These are phyloP conservation scores for Pontederia paniculata DNA, from an alignment of 176 grass and related monocot species.

Conservation along the genomic window DNA sequence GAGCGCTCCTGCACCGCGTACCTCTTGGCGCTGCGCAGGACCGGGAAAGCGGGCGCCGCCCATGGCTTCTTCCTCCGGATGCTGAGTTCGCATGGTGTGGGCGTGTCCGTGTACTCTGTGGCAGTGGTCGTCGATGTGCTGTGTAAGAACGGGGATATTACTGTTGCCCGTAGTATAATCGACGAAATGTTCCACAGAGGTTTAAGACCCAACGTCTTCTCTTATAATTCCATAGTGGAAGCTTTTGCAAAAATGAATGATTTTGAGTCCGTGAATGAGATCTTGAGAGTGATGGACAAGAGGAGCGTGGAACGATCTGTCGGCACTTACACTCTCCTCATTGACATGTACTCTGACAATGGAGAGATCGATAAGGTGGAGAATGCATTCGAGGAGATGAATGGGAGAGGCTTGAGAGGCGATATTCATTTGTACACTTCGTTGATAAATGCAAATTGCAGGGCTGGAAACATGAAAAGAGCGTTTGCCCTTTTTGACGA, in stretches of 20 bases:
- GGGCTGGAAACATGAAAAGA: conserved; percentile 51
- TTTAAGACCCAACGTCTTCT: conserved; percentile 35
- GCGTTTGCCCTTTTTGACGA: conserved; percentile 64
- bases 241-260: conserved; percentile 32
- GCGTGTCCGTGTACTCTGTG: conserved; percentile 33
- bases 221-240: conserved; percentile 66
- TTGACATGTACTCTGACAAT: conserved; percentile 18
- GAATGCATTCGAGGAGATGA: conserved; percentile 37
- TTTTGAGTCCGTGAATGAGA: conserved; percentile 10
- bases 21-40: conserved; percentile 48
- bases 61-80: conserved; percentile 32
- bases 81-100: conserved; percentile 7
- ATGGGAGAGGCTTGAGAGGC: conserved; percentile 23
- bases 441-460: conserved; percentile 45
- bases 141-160: conserved; percentile 41
- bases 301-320: conserved; percentile 27
- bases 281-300: conserved; percentile 26
- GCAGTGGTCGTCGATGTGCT: conserved; percentile 37
- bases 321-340: conserved; percentile 48
- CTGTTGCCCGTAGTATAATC: conserved; percentile 30
- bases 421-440: conserved; percentile 58
- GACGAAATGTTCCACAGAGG: conserved; percentile 44
- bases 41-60: conserved; percentile 30
- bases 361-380: conserved; percentile 40
- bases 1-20: conserved; percentile 55